Conservation (phyloP, 352 stramenopile species). For the Globisporangium spiculum region DNA sequence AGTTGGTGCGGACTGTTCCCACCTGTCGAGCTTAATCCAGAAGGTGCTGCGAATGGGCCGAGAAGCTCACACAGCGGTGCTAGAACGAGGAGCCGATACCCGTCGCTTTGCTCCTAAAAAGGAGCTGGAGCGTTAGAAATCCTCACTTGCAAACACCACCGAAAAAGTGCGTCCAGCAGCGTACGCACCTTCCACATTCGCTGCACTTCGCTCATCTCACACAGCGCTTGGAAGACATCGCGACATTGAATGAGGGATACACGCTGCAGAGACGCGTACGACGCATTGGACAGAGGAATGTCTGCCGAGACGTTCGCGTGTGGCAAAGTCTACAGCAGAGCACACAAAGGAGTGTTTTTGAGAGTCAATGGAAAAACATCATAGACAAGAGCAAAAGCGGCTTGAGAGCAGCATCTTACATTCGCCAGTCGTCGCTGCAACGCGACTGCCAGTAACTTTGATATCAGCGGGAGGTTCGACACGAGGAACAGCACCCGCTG, state of each 20-base stretch:
- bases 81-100: slow-evolving; percentile 13
- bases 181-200: slow-evolving; percentile 26
- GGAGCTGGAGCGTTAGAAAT: slow-evolving; percentile 14
- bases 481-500: slow-evolving; percentile 20
- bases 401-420: slow-evolving; percentile 19
- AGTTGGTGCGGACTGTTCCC: not conserved
- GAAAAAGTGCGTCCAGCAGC: slow-evolving; percentile 1
- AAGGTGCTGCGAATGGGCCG: slow-evolving; percentile 9
- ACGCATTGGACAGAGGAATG: slow-evolving; percentile 8
- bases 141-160: slow-evolving; percentile 1
- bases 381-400: slow-evolving; percentile 12
- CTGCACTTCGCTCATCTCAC: slow-evolving; percentile 28
- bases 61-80: slow-evolving; percentile 21
- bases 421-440: slow-evolving; percentile 4
- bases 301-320: slow-evolving; percentile 13
- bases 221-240: slow-evolving; percentile 34
- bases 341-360: not conserved
- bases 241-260: slow-evolving; percentile 35
- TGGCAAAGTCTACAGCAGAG: slow-evolving; percentile 22
- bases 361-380: not conserved
- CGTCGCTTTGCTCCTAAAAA: slow-evolving; percentile 9
- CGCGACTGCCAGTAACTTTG: slow-evolving; percentile 15
- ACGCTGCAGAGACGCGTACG: slow-evolving; percentile 24
- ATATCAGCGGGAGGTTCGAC: slow-evolving; percentile 8
- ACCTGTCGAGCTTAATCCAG: slow-evolving; percentile 17